Evolutionary conservation across 805 yeast genomes (phyloP), one percentile per base, ranked within the genome.

Genomic region (Sungouiella blattae): DNA sequence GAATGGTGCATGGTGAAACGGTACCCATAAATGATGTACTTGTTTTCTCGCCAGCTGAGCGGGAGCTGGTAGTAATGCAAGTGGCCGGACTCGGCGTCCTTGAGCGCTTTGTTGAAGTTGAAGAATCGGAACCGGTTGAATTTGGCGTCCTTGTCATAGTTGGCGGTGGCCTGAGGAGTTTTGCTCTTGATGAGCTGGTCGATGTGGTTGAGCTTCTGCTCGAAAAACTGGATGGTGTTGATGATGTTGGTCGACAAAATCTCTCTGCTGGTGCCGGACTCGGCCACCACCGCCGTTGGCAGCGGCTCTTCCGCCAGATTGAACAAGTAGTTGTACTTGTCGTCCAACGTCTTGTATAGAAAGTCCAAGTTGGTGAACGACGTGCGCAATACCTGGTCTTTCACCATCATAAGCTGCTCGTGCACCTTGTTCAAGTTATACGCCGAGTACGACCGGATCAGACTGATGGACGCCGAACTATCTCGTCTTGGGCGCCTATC

Each of bases 31-130:
- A 83, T 67, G 39, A 93, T 86, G 58, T 75, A 88, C 39, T 87
- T 80, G 62, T 93, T 91, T 60, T 89, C 97, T 52, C 95, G 75
- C 95, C 96, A 91, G 31, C 84, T 87, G 47, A 82, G 77, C 2
- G 98, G 98, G 28, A 91, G 67, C 57, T 91, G 95, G 53, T 85
- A 87, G 57, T 82, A 86, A 46, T 87, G 87, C 27, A 91, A 61
- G 31, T 47, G 40, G 9, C 17, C 30, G 6, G 32, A 14, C 39
- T 62, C 55, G 3, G 64, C 64, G 3, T 44, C 37, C 18, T 53
- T 55, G 26, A 64, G 41, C 2, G 69, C 69, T 32, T 51, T 57
- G 44, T 67, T 65, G 46, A 67, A 67, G 51, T 67, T 67, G 39
- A 39, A 46, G 40, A 53, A 66, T 27, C 61, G 53, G 43, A 64